Conservation (phyloP, 768 basidiomycete species). For the Punctularia strigosozonata region DNA sequence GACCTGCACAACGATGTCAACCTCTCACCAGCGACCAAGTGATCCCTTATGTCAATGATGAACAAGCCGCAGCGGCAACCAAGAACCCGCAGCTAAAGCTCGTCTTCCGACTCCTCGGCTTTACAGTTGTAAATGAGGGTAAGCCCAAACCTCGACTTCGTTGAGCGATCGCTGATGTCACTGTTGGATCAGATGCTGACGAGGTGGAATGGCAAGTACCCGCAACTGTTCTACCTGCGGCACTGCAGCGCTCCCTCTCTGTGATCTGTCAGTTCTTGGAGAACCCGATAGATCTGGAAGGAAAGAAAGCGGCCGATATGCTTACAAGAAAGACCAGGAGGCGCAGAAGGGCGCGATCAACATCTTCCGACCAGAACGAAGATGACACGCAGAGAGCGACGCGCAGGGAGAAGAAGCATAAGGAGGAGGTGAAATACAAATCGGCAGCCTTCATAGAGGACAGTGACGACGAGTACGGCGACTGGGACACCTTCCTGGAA, state of each 20-base stretch:
- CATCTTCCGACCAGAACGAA: constrained; percentile 22
- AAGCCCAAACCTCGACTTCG: constrained; percentile 11
- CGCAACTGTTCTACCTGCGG: constrained; percentile 48
- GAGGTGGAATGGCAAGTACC: constrained; percentile 85
- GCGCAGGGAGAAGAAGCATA: constrained; percentile 39
- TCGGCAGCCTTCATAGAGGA: constrained; percentile 89
- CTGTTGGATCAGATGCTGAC: constrained; percentile 34
- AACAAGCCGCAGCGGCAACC: constrained; percentile 65
- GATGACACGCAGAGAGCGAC: constrained; percentile 27
- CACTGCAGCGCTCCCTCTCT: constrained; percentile 55
- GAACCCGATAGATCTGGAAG: constrained; percentile 70
- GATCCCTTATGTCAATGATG: constrained; percentile 65
- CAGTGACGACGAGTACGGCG: constrained; percentile 74
- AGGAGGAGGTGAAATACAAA: constrained; percentile 69
- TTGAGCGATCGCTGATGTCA: constrained; percentile 5
- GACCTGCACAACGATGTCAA: too few relatives aligned
- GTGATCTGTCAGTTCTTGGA: constrained; percentile 79
- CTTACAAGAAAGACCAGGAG: constrained; percentile 50
- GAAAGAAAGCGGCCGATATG: constrained; percentile 62
- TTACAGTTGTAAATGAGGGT: constrained; percentile 61
- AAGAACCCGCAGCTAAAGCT: constrained; percentile 75
- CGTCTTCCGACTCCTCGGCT: constrained; percentile 69
- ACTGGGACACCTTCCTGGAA: constrained; percentile 74
- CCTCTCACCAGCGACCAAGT: too few relatives aligned
- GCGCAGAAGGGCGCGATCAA: constrained; percentile 35